Base-by-base conservation (phyloP, 768 basidiomycete species). In the Mycena floridula region DNA sequence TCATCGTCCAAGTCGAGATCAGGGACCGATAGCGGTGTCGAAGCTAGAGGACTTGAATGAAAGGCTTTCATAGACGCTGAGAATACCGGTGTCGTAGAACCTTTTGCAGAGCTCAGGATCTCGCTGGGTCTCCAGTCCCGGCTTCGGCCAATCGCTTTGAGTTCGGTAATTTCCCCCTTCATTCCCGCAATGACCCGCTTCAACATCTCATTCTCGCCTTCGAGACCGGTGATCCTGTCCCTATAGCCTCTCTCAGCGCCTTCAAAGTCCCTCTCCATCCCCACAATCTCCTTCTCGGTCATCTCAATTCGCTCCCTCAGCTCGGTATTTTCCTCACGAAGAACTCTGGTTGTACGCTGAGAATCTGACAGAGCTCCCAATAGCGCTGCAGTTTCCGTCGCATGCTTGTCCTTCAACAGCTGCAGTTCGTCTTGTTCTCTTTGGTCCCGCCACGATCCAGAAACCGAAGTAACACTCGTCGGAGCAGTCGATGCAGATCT, bases 401-500 rank as follows among this genome's bases (percentile, higher is more conserved):
- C 63, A 52, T 89, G 88, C 48, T 77, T 81, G 7, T 87, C 85
- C 56, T 76, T 80, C 57, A 87, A 58, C 36, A 72, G 68, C 25
- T 68, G 64, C 7, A 78, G 53, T 21, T 76, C 74, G 23, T 77
- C 74, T 26, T 70, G 62, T 9, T 76, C 69, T 25, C 57, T 43
- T 18, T 60, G 59, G 16, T 61, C 63, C 16, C 69, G 53, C n/a
- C n/a, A n/a, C 3, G 60, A 64, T 45, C 63, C 58, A 2, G 66
- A 68, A 5, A 63, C 61, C 13, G 65, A 74, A 2, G 82, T 80
- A 9, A 85, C 59, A 32, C 79, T 82, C 2, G 85, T 86, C 1
- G 83, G 79, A 13, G 84, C 81, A 1, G 86, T 87, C 2, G 85
- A 86, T n/a, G n/a, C n/a, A n/a, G n/a, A n/a, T n/a, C n/a, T n/a